phyloP scores from a whole-genome alignment of 116 monocot genomes.

The Phalaenopsis hybrid region DNA sequence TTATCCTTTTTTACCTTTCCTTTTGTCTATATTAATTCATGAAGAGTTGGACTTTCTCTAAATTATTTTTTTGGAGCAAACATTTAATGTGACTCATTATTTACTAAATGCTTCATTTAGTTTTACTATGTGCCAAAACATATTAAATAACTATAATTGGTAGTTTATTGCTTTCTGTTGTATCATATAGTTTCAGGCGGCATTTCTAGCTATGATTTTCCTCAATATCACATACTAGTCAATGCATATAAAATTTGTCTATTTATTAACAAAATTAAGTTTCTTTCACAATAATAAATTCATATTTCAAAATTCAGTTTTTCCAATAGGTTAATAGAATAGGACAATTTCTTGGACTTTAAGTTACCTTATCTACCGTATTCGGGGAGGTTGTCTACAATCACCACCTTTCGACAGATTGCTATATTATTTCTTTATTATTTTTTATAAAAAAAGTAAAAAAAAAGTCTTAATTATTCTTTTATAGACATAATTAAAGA shows the following conservation, averaged over 20 bases:
- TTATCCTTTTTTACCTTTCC: neutral
- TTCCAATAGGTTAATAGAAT: neutral
- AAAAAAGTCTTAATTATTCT: neutral
- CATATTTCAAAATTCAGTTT: neutral
- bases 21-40: neutral
- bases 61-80: neutral
- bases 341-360: neutral
- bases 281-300: neutral
- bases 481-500: neutral
- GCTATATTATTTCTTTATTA: neutral
- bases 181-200: neutral
- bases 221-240: neutral
- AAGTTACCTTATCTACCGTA: neutral
- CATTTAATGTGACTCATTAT: neutral
- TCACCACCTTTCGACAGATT: neutral
- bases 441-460: neutral
- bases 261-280: neutral
- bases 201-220: neutral
- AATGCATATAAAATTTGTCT: neutral
- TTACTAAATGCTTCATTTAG: neutral
- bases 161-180: neutral
- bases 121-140: neutral
- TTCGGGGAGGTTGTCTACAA: neutral
- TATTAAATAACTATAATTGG: neutral
- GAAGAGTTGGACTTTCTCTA: neutral